These are phyloP conservation scores for Kluyveromyces aestuarii DNA, from an alignment of 805 yeast species.

Conservation along the genomic window DNA sequence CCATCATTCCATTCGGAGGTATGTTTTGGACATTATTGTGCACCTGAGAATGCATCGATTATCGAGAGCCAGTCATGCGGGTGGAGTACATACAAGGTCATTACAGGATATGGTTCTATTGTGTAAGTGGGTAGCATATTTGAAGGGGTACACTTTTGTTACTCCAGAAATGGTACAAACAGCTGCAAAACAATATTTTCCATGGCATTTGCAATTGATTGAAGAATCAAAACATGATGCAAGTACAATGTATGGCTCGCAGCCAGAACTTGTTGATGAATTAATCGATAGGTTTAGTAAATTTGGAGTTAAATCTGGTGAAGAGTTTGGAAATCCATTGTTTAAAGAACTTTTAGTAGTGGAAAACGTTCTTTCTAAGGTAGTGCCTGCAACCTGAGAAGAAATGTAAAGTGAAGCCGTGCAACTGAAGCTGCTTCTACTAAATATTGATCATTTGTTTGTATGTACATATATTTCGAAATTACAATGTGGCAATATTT, in stretches of 20 bases:
- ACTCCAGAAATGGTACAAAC: slow-evolving; percentile 44
- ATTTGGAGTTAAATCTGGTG: slow-evolving; percentile 11
- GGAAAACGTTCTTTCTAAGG: slow-evolving; percentile 41
- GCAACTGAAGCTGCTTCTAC: no score
- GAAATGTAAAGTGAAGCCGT: no score
- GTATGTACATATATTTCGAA: no score
- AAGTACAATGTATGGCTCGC: slow-evolving; percentile 23
- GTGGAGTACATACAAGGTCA: slow-evolving; percentile 44
- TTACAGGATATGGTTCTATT: slow-evolving; percentile 35
- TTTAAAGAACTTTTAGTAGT: slow-evolving; percentile 37
- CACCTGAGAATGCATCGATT: slow-evolving; percentile 49
- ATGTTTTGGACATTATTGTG: slow-evolving; percentile 49
- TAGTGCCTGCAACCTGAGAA: slow-evolving; percentile 41
- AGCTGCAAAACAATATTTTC: slow-evolving; percentile 41
- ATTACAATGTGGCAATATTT: no score
- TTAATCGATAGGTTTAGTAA: slow-evolving; percentile 14
- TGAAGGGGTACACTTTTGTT: slow-evolving; percentile 32
- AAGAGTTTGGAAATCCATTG: slow-evolving; percentile 15
- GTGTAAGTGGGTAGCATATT: slow-evolving; percentile 34
- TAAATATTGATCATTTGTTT: no score
- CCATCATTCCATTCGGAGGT: slow-evolving; percentile 40
- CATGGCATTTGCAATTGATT: slow-evolving; percentile 43
- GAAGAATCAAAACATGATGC: slow-evolving; percentile 27
- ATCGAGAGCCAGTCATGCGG: slow-evolving; percentile 30
- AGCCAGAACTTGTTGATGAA: slow-evolving; percentile 19